Evolutionary conservation across 2,329 filamentous ascomycete species (phyloP), one percentile per base, ranked within the genome.

Genomic region (Geosmithia morbida): DNA sequence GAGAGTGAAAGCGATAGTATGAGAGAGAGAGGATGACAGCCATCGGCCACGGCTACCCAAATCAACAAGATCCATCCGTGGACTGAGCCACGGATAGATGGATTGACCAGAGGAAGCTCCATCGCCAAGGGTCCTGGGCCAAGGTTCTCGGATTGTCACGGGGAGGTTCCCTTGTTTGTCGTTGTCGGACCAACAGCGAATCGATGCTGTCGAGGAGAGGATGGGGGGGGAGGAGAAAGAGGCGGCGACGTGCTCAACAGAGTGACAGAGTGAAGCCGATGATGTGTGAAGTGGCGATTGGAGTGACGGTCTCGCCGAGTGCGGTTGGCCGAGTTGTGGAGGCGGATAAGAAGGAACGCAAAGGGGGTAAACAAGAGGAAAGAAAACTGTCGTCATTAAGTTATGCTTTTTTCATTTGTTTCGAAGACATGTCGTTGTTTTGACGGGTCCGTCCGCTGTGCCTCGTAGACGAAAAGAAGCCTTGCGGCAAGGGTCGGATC

Each of bases 401-500:
- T 43, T 40, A 29, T 33, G n/a, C 33, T 37, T 37, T 37, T 37
- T 37, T 37, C 22, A 11, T 37, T 37, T 37, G 33, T 37, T 37
- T 47, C 30, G 40, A 41, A 22, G 22, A 39, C 26, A n/a, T 19
- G 16, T 37, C 29, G 43, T 37, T 13, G 20, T 33, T 8, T 8
- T 19, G 43, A 45, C 30, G 29, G 3, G 43, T 45, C 43, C 7
- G 43, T 45, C 43, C 30, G 17, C 16, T 37, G 30, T 37, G 30
- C 43, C 30, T 30, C 37, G 43, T 30, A 39, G 29, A 43, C 46
- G 62, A 66, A 64, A 65, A 8, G 66, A 62, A 75, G 75, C 75
- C 74, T 79, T 69, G 74, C 73, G 74, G 74, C 74, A 75, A 73
- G 68, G 6, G 33, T 70, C 68, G 76, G 69, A 75, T 79, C 74